phyloP scores from a whole-genome alignment of 345 rosid genomes.

The Psidium guajava region DNA sequence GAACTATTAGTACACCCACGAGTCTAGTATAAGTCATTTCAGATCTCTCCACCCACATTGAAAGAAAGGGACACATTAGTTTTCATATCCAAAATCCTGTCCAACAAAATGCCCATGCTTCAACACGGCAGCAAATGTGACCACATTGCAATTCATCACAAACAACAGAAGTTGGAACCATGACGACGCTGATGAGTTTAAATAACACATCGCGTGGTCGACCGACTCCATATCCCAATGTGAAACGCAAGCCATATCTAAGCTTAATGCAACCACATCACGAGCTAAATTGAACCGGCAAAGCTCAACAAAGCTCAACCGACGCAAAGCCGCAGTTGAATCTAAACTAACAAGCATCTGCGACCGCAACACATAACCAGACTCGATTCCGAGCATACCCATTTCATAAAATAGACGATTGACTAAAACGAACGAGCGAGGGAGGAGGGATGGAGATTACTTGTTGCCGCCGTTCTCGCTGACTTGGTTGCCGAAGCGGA shows the following conservation, averaged over 20 bases:
- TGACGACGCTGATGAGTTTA: not conserved
- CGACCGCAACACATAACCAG: not conserved
- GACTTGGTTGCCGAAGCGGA: conserved; percentile 78
- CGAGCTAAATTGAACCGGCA: not conserved
- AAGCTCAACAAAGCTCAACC: not conserved
- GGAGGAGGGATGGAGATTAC: conserved; percentile 14
- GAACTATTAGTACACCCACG: not conserved
- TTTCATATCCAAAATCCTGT: not conserved
- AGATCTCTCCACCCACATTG: not conserved
- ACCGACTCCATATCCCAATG: not conserved
- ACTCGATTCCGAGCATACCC: not conserved
- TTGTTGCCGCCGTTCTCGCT: conserved; percentile 98
- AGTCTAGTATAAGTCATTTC: not conserved
- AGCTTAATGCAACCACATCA: not conserved
- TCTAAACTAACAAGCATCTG: not conserved
- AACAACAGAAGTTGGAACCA: not conserved
- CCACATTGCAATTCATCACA: not conserved
- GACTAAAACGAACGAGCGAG: not conserved
- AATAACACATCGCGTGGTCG: not conserved
- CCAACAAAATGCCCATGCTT: not conserved
- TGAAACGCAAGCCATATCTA: not conserved
- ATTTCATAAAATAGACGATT: not conserved
- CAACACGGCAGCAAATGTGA: not conserved
- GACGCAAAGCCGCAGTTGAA: not conserved
- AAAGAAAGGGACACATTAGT: not conserved